Base-by-base conservation (phyloP, 108 stramenopile species). In the Conticribra guillardii region DNA sequence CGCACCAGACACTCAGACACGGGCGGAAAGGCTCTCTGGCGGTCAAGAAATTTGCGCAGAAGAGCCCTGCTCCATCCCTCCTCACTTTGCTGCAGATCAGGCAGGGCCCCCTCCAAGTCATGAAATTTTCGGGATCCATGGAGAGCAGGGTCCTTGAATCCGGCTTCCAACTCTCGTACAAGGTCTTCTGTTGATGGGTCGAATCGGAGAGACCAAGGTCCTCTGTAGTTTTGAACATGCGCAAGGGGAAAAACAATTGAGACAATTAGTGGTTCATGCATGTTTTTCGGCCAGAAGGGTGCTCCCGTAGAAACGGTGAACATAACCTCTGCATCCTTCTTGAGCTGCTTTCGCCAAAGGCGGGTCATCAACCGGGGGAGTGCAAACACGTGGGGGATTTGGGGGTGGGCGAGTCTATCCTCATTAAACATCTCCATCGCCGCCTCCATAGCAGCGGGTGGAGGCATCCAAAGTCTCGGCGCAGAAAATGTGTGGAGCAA, bases 11-110 rank as follows among this genome's bases (percentile, higher is more conserved):
- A 21, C 24, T 54, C 21, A 29, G 37, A 64, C 87, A 85, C 49
- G 47, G 51, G 51, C 31, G 64, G 46, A 46, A 81, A 52, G 22
- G 23, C 2, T 24, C 72, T 24, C 66, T 51, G 37, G 15, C 17
- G 2, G 3, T 44, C 16, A 58, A 60, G 74, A 73, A 89, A 60
- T 89, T 89, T 14, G 65, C 65, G 67, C 87, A 87, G 37, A 80
- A 66, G 44, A 84, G 64, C 22, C 80, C 82, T 17, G 27, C 37
- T 31, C 32, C 28, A 51, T 69, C 28, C 50, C 26, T 51, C 30
- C 57, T 46, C 49, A 16, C 19, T 23, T 54, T 74, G 17, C 49
- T 21, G 56, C 87, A 85, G 30, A 26, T 14, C 28, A 32, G 32
- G 69, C 85, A 87, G 17, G 7, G 50, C 3, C 51, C 74, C 19